phyloP scores from a whole-genome alignment of 108 stramenopile species.

The Nitzschia sp. region DNA sequence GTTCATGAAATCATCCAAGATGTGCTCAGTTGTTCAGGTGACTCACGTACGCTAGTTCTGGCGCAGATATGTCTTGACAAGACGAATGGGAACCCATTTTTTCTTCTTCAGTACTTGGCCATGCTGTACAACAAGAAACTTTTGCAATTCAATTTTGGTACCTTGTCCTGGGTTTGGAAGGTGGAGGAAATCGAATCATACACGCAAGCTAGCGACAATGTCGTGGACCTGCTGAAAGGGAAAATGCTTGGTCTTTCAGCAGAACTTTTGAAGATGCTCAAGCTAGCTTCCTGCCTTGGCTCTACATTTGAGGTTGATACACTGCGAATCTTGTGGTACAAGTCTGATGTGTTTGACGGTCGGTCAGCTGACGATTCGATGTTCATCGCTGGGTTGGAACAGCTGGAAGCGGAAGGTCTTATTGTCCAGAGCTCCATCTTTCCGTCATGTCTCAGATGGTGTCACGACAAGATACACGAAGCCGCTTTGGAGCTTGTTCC shows the following conservation, averaged over 20 bases:
- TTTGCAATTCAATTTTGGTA: too few species aligned
- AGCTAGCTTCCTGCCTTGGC: too few species aligned
- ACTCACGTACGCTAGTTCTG: too few species aligned
- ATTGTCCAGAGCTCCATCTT: neutral
- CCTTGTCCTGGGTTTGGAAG: neutral
- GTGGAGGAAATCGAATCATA: neutral
- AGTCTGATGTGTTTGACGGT: neutral
- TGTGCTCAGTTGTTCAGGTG: constrained; percentile 9
- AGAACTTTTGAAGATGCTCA: neutral
- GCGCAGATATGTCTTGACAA: too few species aligned
- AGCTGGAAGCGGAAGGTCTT: neutral
- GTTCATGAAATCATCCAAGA: constrained; percentile 5
- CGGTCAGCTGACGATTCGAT: neutral
- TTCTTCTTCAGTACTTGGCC: too few species aligned
- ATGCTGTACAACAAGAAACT: too few species aligned
- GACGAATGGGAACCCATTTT: constrained; percentile 44
- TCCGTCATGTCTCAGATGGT: neutral
- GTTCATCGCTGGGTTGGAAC: neutral
- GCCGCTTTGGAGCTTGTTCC: constrained; percentile 23
- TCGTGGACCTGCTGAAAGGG: neutral
- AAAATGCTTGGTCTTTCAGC: neutral
- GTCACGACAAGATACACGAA: constrained; percentile 35
- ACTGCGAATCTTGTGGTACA: neutral
- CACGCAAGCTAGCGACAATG: constrained; percentile 13
- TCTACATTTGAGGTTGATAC: too few species aligned